Base-by-base conservation (phyloP, 352 stramenopile genomes). In the Halophytophthora polymorphica region DNA sequence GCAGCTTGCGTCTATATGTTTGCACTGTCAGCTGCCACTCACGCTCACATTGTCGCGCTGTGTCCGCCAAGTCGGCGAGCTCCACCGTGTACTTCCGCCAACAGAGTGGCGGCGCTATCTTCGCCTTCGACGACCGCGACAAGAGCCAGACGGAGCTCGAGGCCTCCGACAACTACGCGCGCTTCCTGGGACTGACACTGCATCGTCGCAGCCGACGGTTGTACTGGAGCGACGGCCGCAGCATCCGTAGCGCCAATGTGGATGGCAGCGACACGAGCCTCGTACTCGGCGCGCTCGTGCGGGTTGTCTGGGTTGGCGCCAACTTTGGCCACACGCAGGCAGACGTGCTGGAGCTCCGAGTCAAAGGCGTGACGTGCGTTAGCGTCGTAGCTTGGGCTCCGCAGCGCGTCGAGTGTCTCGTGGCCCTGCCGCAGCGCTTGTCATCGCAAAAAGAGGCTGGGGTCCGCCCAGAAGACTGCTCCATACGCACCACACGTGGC, bases 21-120 rank as follows among this genome's bases (percentile, higher is more conserved):
- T n/a, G n/a, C n/a, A n/a, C 25, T 31, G 25, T 8, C 8, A 31
- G 25, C 25, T n/a, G 25, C 8, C 25, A 31, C 8, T 31, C 8
- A 31, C 25, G 25, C 25, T 8, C 8, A 10, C 25, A 31, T 31
- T 31, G 4, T 31, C 25, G 4, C 4, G 4, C 4, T 8, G 8
- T 31, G 25, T 38, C 3, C 33, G 13, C 13, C 35, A 33, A 64
- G 57, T 42, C 35, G 36, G 17, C 49, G 14, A 71, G 71, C 18
- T 79, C 76, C 23, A 87, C 70, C 1, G 77, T 90, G 41, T 90
- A 83, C 59, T 90, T 77, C 45, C 77, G 67, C 25, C 65, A 81
- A 40, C 61, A 71, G 18, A 68, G 45, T 15, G 66, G 59, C 28
- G 80, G 73, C 21, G 72, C 68, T 21, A 88, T 90, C 58, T 77